Evolutionary conservation across 225 moss, liverwort and hornwort species (phyloP).

Genomic region (Antitrichia curtipendula): DNA sequence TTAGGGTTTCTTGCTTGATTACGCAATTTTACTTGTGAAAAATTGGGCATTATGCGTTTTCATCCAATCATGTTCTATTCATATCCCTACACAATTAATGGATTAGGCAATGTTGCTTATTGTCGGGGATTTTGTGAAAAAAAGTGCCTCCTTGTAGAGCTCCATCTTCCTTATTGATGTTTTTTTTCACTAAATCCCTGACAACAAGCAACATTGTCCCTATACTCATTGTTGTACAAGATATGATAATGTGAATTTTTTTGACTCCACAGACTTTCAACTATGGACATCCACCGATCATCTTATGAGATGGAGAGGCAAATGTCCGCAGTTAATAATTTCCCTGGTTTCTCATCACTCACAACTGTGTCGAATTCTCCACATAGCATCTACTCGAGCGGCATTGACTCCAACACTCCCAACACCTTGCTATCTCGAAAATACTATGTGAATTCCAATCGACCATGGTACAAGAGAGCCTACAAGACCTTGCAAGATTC

Average conservation of each 20-base stretch:
- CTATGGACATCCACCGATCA: constrained; percentile 7
- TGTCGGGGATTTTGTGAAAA: accelerated
- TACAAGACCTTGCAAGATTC: neutral
- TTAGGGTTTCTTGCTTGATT: neutral
- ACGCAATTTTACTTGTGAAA: accelerated
- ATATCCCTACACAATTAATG: accelerated
- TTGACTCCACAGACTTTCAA: neutral
- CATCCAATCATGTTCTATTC: accelerated
- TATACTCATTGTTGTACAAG: neutral
- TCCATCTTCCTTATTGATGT: accelerated
- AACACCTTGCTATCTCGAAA: neutral
- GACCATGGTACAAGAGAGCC: neutral
- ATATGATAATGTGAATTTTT: neutral
- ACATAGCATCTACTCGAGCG: neutral
- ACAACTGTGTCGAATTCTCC: neutral
- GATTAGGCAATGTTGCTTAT: accelerated
- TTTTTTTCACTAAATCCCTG: accelerated
- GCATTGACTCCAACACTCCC: neutral
- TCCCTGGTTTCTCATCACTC: neutral
- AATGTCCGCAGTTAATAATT: neutral
- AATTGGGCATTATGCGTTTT: accelerated
- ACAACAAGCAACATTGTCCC: accelerated
- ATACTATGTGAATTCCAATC: neutral
- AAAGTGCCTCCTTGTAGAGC: accelerated
- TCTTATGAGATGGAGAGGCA: constrained; percentile 12